These are phyloP conservation scores for Ustilago sp. DNA, from an alignment of 1,284 basidiomycete genomes.

Conservation along the genomic window DNA sequence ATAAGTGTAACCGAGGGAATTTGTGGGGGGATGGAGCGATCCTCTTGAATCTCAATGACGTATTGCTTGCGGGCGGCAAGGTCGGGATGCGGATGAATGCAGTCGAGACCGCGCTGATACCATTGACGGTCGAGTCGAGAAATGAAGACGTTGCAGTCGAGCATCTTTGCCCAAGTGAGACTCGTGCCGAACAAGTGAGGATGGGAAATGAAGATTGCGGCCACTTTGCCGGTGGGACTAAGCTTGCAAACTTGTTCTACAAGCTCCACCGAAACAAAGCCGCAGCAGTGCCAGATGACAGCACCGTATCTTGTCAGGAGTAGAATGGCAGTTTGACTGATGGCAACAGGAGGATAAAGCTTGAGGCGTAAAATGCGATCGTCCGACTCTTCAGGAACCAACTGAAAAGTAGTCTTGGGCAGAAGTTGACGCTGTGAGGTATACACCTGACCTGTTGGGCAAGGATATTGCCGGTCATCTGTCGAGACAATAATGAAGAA, in stretches of 20 bases:
- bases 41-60: conserved; percentile 21
- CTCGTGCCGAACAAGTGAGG: conserved; percentile 38
- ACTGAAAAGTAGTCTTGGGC: conserved; percentile 24
- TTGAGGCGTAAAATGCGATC: conserved; percentile 32
- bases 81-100: conserved; percentile 17
- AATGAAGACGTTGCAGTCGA: conserved; percentile 46
- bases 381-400: conserved; percentile 35
- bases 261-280: conserved; percentile 34
- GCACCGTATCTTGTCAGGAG: conserved; percentile 25
- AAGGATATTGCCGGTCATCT: conserved; percentile 40
- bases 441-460: conserved; percentile 35
- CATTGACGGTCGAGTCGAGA: conserved; percentile 40
- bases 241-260: conserved; percentile 22
- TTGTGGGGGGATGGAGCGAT: conserved; percentile 22
- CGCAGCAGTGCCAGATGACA: conserved; percentile 43
- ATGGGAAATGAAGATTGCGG: conserved; percentile 39
- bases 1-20: conserved; percentile 22
- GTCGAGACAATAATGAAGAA: background rate
- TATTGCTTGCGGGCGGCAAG: conserved; percentile 24
- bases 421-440: conserved; percentile 28
- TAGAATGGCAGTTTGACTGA: conserved; percentile 43
- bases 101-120: conserved; percentile 39
- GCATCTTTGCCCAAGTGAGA: conserved; percentile 44
- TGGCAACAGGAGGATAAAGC: conserved; percentile 37
- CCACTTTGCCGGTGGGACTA: conserved; percentile 32